Evolutionary conservation across 2,329 filamentous ascomycete genomes (phyloP).

Genomic region (Karstenula rhodostoma): DNA sequence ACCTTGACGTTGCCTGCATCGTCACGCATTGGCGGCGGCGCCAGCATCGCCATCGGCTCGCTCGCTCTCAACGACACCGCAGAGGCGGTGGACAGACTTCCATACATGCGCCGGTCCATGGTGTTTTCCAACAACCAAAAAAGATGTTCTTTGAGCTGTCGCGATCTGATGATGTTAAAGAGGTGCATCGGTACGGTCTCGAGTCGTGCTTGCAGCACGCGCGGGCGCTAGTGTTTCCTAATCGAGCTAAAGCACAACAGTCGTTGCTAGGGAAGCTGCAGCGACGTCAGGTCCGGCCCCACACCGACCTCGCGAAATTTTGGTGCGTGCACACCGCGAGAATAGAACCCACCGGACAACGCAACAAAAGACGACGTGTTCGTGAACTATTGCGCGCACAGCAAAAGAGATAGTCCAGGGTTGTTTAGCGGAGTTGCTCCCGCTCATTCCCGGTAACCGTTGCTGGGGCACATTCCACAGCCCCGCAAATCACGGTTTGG

Average conservation of each 20-base stretch:
- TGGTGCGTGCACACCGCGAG: conserved; percentile 27
- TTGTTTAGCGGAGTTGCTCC: not conserved
- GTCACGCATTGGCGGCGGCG: conserved; percentile 44
- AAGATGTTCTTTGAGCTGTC: conserved; percentile 32
- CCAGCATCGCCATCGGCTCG: conserved; percentile 43
- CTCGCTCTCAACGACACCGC: conserved; percentile 55
- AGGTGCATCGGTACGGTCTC: conserved; percentile 38
- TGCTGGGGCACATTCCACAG: conserved; percentile 27
- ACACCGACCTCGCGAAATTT: conserved; percentile 23
- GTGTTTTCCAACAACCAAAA: conserved; percentile 34
- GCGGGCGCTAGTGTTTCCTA: conserved; percentile 27
- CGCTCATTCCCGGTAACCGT: conserved; percentile 20
- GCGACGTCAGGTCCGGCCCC: conserved; percentile 39
- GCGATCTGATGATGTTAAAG: conserved; percentile 39
- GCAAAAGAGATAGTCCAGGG: conserved; percentile 1
- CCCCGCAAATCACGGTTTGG: conserved; percentile 19
- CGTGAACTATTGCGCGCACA: conserved; percentile 18
- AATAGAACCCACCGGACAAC: conserved; percentile 14
- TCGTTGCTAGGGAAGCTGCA: conserved; percentile 31
- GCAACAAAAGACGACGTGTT: conserved; percentile 24
- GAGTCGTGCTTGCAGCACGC: conserved; percentile 20
- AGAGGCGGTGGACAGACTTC: conserved; percentile 48
- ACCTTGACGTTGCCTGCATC: conserved; percentile 61
- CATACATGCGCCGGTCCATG: conserved; percentile 42
- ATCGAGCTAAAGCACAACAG: conserved; percentile 41